Conservation (phyloP, 2,329 filamentous ascomycete species). For the Knufia fluminis region DNA sequence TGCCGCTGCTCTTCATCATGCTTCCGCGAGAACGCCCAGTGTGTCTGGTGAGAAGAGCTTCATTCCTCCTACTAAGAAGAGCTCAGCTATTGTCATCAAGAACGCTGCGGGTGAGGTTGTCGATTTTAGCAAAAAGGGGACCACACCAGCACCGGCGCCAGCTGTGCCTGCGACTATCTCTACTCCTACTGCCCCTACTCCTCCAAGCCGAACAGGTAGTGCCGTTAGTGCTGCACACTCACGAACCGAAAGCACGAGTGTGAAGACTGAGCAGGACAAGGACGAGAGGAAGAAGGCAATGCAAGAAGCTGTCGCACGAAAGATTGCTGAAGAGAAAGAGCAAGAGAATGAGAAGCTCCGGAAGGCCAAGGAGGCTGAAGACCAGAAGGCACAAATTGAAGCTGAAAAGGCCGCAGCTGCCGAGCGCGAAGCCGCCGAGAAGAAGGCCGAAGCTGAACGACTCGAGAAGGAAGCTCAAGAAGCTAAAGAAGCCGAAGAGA, state of each 20-base stretch:
- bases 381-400: constrained; percentile 30
- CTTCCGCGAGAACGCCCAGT: constrained; percentile 47
- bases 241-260: constrained; percentile 60
- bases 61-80: constrained; percentile 53
- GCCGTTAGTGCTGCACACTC: constrained; percentile 53
- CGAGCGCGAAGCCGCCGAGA: constrained; percentile 17
- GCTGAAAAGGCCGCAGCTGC: constrained; percentile 37
- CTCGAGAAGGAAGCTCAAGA: constrained; percentile 15
- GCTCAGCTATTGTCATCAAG: constrained; percentile 73
- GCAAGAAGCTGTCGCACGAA: constrained; percentile 42
- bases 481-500: constrained; percentile 24
- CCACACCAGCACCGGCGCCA: constrained; percentile 47
- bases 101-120: constrained; percentile 68
- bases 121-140: constrained; percentile 58
- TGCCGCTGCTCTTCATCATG: constrained; percentile 40
- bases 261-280: constrained; percentile 64
- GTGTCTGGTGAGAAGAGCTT: constrained; percentile 55
- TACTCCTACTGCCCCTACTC: constrained; percentile 66
- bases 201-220: constrained; percentile 66
- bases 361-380: constrained; percentile 28
- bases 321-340: constrained; percentile 47
- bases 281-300: constrained; percentile 62
- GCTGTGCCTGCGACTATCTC: constrained; percentile 51
- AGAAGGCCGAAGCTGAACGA: constrained; percentile 18
- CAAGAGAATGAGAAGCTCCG: constrained; percentile 37